Conservation (phyloP, 306 rosid species). For the Quercus aquifolioides region DNA sequence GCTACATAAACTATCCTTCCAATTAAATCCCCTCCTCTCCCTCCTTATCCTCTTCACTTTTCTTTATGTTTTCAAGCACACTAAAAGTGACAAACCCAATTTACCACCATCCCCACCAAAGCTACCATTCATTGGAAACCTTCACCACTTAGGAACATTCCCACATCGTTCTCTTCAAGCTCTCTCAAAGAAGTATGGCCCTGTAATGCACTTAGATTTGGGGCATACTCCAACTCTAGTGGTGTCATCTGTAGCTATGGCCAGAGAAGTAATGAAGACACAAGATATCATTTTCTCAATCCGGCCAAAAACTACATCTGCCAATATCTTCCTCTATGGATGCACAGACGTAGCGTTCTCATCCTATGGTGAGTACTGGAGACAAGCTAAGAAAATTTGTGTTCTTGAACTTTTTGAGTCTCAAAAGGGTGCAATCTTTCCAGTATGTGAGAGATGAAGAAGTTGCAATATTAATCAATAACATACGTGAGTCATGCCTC, state of each 20-base stretch:
- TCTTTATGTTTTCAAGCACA: background rate
- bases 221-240: no score
- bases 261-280: no score
- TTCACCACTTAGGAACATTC: conserved; percentile 35
- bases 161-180: conserved; percentile 31
- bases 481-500: background rate
- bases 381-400: conserved; percentile 22
- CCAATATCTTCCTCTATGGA: conserved; percentile 21
- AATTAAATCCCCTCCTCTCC: background rate
- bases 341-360: conserved; percentile 20
- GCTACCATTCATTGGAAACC: conserved; percentile 40
- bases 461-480: background rate
- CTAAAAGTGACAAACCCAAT: conserved; percentile 2
- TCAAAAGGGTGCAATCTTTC: conserved; percentile 24
- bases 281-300: conserved; percentile 4
- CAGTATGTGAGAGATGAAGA: conserved; percentile 21
- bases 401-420: conserved; percentile 40
- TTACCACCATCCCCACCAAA: conserved; percentile 41
- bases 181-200: conserved; percentile 30
- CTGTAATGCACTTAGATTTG: no score
- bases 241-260: no score
- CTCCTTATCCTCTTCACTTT: background rate
- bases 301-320: conserved; percentile 5
- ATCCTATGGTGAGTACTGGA: conserved; percentile 39
- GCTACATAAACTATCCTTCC: background rate